Conservation (phyloP, 306 rosid genomes). For the Pachyrhizus erosus region DNA sequence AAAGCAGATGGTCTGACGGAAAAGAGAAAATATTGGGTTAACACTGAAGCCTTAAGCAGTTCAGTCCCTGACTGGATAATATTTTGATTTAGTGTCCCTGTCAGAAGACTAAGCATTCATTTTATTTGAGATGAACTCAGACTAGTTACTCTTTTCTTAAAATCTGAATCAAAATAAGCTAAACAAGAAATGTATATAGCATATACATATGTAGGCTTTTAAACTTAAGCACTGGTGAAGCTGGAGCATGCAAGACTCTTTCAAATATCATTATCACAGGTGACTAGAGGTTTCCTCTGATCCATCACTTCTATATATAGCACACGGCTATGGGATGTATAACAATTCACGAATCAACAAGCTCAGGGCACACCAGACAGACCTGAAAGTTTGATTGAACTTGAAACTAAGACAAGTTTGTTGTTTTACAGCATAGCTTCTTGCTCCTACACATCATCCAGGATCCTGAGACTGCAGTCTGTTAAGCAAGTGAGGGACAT, state of each 20-base stretch:
- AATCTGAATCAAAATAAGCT: slow-evolving; percentile 31
- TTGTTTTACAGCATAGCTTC: slow-evolving; percentile 38
- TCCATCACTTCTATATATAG: slow-evolving; percentile 21
- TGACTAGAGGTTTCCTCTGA: slow-evolving; percentile 25
- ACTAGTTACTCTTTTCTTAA: slow-evolving; percentile 15
- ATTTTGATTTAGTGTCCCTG: background rate
- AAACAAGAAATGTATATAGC: slow-evolving; percentile 32
- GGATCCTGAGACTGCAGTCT: slow-evolving; percentile 43
- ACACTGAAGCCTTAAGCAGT: slow-evolving; percentile 32
- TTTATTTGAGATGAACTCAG: slow-evolving; percentile 29
- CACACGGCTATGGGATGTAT: background rate
- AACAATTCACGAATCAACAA: background rate
- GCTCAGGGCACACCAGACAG: slow-evolving; percentile 5
- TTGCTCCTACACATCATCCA: slow-evolving; percentile 13
- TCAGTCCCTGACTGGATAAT: background rate
- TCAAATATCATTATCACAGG: background rate
- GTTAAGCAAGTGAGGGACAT: slow-evolving; percentile 46
- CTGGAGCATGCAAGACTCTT: slow-evolving; percentile 28
- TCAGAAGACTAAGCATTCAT: background rate
- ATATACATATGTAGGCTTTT: slow-evolving; percentile 34
- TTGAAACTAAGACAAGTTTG: slow-evolving; percentile 34
- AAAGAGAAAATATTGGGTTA: background rate
- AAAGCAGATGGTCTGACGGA: slow-evolving; percentile 61
- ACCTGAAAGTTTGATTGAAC: slow-evolving; percentile 37
- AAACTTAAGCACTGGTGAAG: slow-evolving; percentile 29